These are phyloP conservation scores for Sarcodon sp. DNA, from an alignment of 768 basidiomycete genomes.

Conservation along the genomic window DNA sequence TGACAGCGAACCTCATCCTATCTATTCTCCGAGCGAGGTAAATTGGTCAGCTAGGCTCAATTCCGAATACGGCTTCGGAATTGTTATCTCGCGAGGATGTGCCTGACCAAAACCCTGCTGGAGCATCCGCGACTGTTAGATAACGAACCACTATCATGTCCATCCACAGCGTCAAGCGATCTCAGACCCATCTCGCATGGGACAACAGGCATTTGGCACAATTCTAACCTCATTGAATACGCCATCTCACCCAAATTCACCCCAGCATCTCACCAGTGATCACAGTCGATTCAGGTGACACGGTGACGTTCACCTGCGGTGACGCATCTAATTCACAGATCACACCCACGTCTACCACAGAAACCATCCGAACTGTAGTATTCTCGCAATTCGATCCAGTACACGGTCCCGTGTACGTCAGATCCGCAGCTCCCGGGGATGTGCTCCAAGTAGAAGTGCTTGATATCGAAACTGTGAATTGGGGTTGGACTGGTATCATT, in stretches of 20 bases:
- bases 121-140: no score
- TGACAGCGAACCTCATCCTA: no score
- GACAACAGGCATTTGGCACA: conserved; percentile 33
- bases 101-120: no score
- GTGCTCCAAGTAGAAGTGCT: conserved; percentile 49
- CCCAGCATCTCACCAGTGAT: conserved; percentile 38
- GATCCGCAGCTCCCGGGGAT: conserved; percentile 39
- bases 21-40: no score
- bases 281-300: conserved; percentile 37
- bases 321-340: conserved; percentile 54
- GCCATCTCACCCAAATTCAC: background rate
- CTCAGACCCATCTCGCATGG: conserved; percentile 44
- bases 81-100: no score
- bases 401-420: conserved; percentile 44
- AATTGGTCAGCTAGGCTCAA: no score
- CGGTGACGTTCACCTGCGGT: conserved; percentile 45
- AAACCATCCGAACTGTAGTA: conserved; percentile 24
- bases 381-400: conserved; percentile 43
- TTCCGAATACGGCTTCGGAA: no score
- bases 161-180: conserved; percentile 40
- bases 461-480: conserved; percentile 31
- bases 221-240: background rate
- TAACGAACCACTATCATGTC: conserved; percentile 18
- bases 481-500: conserved; percentile 52
- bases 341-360: conserved; percentile 24